Conservation (phyloP, 805 yeast genomes). For the Maudiozyma turicensis region DNA sequence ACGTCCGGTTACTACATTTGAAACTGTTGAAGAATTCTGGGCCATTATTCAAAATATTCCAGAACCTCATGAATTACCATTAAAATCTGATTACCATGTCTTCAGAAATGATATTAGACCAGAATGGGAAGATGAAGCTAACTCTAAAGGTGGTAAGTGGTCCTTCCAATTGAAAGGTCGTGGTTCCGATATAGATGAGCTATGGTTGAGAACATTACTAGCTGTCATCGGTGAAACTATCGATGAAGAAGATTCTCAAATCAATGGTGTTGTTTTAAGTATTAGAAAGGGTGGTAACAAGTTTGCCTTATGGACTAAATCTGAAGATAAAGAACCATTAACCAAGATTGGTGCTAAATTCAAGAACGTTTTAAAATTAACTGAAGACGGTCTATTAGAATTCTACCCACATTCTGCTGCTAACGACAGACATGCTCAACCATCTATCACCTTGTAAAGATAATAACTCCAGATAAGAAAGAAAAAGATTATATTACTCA, state of each 20-base stretch:
- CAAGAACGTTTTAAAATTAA: conserved; percentile 72
- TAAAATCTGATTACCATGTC: conserved; percentile 88
- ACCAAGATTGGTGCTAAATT: conserved; percentile 75
- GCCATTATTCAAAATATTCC: conserved; percentile 93
- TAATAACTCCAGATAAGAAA: neutral
- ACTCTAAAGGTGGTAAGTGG: conserved; percentile 93
- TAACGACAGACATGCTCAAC: conserved; percentile 27
- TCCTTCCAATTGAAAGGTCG: conserved; percentile 62
- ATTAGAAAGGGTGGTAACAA: conserved; percentile 74
- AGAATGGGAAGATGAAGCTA: conserved; percentile 94
- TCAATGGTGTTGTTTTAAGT: conserved; percentile 88
- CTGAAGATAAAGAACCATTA: conserved; percentile 55
- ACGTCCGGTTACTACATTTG: conserved; percentile 85
- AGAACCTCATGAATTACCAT: conserved; percentile 79
- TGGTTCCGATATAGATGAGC: conserved; percentile 61
- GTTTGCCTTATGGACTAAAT: conserved; percentile 89
- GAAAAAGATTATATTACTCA: neutral
- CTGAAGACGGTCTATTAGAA: conserved; percentile 69
- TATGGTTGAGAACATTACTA: conserved; percentile 84
- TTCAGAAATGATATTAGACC: conserved; percentile 92
- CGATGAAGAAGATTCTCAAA: conserved; percentile 74
- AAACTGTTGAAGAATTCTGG: conserved; percentile 98
- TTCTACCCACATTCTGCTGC: conserved; percentile 37
- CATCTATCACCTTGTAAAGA: conserved; percentile 26
- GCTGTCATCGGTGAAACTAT: conserved; percentile 93